Base-by-base conservation (phyloP, 1,284 basidiomycete species). In the Hortiboletus rubellus region DNA sequence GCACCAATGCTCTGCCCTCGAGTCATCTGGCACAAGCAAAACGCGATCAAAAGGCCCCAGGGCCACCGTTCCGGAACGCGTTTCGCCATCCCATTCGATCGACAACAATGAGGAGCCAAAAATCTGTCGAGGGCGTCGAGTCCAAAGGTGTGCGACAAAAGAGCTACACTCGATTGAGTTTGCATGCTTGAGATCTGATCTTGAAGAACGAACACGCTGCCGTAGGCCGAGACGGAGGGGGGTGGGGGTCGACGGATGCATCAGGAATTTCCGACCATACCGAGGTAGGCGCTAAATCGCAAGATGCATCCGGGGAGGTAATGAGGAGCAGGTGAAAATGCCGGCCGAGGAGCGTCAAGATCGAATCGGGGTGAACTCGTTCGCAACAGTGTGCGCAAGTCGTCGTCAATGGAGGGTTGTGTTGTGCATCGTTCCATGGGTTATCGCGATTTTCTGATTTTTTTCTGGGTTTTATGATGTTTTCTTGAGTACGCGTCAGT, bases 261-360 rank as follows among this genome's bases (percentile, higher is more conserved):
- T 44, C 47, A 7, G 2, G 45, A 42, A 58, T 52, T 58, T 58
- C 49, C 54, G 27, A 37, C 59, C 33, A 15, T 50, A 54, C 46
- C 44, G 24, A 52, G 14, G 40, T 22, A 33, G 59, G 54, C 58
- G 59, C 33, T 44, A 62, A 58, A 52, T 48, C 48, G n/a, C 54
- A 43, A 37, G 48, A 51, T 36, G 17, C 38, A 14, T 46, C 46
- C 42, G 41, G 58, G 51, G 37, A 40, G 41, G 11, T 22, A 15
- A 22, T 15, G 22, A 9, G 41, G 34, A 51, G 7, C 0, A 22
- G 46, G 46, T 4, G 3, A 37, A 37, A 3, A 34, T 9, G 27
- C 27, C 27, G 38, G 33, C 24, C 37, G 18, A 36, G 41, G 9
- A 41, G 44, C 31, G 36, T 58, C 37, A 34, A 37, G 49, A 17